Base-by-base conservation (phyloP, 371 early-diverging fungal genomes). In the Actinomortierella ambigua region DNA sequence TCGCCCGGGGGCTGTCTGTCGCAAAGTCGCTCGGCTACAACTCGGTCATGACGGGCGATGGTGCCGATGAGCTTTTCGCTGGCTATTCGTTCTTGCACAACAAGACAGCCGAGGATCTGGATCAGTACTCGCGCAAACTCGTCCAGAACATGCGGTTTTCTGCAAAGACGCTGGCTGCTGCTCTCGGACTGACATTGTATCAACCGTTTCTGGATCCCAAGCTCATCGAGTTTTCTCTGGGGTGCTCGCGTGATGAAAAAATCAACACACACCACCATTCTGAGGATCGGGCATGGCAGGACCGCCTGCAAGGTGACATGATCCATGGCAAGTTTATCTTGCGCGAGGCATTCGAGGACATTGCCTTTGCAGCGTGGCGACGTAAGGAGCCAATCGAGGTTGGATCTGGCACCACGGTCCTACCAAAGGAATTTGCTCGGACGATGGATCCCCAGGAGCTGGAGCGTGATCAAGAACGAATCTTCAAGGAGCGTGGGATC, bases 61-160 rank as follows among this genome's bases (percentile, higher is more conserved):
- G 85, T 0, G 82, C 86, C 0, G 89, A 88, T 51, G 87, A 86
- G 50, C 71, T 86, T 26, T 88, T 87, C 68, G 85, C 82, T 7
- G 89, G 89, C 0, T 87, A 88, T 65, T 57, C 70, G 3, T 85
- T 85, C 57, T 65, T 88, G 57, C 77, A 77, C 41, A 50, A 44
- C 50, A 81, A 83, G 80, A 59, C 71, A 1, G 73, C 77, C 0
- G 77, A 56, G 20, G 50, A 76, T 11, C 59, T 87, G 39, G 53
- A 56, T 11, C 65, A 64, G 2, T 85, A 80, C 54, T 82, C 76
- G 2, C 43, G 57, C 41, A 75, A 78, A 41, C 55, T 83, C 66
- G 69, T 75, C 23, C 65, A 54, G 55, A 78, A 65, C 14, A 80
- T 78, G 83, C 53, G 69, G 24, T 86, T 86, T 55, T 78, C 78